A percentile compares a stretch with the other conserved stretches of the same genome.
Conservation (phyloP, 257 asterid genomes). For the Galeopsis tetrahit region DNA sequence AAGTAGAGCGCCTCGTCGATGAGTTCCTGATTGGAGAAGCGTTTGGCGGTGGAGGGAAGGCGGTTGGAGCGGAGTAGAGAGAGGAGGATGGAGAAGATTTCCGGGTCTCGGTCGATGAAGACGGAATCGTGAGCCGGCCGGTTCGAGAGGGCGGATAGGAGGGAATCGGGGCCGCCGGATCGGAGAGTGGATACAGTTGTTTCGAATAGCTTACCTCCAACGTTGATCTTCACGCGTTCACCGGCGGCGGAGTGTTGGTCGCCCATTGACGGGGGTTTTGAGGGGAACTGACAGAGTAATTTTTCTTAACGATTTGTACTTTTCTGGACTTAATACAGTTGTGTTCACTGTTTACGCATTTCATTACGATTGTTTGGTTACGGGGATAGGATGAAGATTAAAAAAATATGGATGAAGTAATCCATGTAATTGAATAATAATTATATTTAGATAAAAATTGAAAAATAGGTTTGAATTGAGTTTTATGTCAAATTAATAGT, state of each 20-base stretch:
- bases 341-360: neutral
- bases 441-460: no score
- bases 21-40: slow-evolving; percentile 80
- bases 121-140: slow-evolving; percentile 58
- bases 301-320: slow-evolving; percentile 18
- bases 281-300: slow-evolving; percentile 20
- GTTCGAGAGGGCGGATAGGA: slow-evolving; percentile 66
- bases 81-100: slow-evolving; percentile 77
- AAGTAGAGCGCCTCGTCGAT: slow-evolving; percentile 81
- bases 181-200: slow-evolving; percentile 84
- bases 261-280: slow-evolving; percentile 44
- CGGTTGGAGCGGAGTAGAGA: slow-evolving; percentile 89
- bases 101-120: slow-evolving; percentile 98
- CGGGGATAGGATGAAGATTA: no score
- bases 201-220: slow-evolving; percentile 92
- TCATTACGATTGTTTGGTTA: no score
- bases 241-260: slow-evolving; percentile 41
- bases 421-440: no score
- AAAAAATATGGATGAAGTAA: no score
- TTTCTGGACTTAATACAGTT: slow-evolving; percentile 22
- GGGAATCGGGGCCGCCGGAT: slow-evolving; percentile 86
- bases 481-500: no score
- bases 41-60: slow-evolving; percentile 84
- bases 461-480: no score
- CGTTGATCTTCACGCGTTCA: slow-evolving; percentile 90